These are phyloP conservation scores for Talaromyces rugulosus DNA, from an alignment of 2,329 filamentous ascomycete species.

Conservation along the genomic window DNA sequence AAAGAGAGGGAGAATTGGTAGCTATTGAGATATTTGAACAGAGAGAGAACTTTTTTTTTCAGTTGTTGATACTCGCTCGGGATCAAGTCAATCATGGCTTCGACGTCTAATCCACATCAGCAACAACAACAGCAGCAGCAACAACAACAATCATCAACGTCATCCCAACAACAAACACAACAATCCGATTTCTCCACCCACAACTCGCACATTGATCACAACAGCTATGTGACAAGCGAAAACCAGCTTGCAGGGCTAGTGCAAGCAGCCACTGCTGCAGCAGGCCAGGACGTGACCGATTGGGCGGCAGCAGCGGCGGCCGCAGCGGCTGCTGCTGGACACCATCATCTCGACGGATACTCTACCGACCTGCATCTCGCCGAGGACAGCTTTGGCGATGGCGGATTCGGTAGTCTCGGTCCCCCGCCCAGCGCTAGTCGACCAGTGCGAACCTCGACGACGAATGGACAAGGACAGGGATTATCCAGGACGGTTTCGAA, in stretches of 20 bases:
- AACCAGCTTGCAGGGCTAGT: constrained; percentile 44
- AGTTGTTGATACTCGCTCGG: neutral
- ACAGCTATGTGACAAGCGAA: constrained; percentile 35
- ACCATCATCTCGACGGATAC: constrained; percentile 39
- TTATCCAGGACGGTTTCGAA: constrained; percentile 32
- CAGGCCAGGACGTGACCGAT: constrained; percentile 35
- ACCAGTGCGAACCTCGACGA: constrained; percentile 23
- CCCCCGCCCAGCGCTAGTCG: constrained; percentile 16
- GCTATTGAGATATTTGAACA: neutral
- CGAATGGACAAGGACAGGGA: constrained; percentile 25
- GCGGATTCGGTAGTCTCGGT: constrained; percentile 27
- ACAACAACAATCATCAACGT: neutral
- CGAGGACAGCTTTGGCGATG: constrained; percentile 36
- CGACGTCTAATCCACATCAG: neutral
- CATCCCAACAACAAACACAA: constrained; percentile 26
- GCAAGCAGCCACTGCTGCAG: constrained; percentile 44
- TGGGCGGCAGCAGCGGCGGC: constrained; percentile 45
- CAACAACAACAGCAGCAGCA: neutral
- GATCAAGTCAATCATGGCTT: neutral
- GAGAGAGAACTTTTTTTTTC: neutral
- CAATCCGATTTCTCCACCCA: constrained; percentile 26
- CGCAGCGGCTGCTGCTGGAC: constrained; percentile 40
- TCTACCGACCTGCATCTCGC: constrained; percentile 35
- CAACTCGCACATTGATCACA: constrained; percentile 28
- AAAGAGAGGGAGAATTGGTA: neutral